Evolutionary conservation across 306 rosid species (phyloP).

Genomic region (Inga laurina): DNA sequence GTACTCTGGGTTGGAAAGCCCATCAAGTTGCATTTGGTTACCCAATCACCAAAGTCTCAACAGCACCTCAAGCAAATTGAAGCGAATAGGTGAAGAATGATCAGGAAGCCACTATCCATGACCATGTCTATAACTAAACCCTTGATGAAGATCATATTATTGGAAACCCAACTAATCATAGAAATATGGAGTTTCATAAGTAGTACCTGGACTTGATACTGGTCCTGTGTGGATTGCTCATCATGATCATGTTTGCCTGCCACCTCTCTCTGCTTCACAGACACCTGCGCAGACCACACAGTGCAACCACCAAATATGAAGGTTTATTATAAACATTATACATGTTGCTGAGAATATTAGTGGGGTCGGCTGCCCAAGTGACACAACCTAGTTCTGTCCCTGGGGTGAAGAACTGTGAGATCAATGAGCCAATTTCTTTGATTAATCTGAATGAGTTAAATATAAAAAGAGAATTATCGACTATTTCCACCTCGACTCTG

Average conservation of each 20-base stretch:
- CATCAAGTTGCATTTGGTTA: too few species aligned
- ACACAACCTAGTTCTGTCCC: neutral
- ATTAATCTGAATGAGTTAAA: neutral
- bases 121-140: conserved; percentile 11
- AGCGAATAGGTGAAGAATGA: too few species aligned
- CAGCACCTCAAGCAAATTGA: too few species aligned
- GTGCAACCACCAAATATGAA: conserved; percentile 39
- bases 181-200: conserved; percentile 52
- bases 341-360: neutral
- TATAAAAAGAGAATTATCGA: neutral
- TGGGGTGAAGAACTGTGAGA: neutral
- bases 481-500: neutral
- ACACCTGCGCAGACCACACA: conserved; percentile 52
- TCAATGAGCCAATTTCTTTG: neutral
- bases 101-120: neutral
- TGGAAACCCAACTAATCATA: conserved; percentile 4
- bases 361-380: neutral
- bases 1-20: too few species aligned
- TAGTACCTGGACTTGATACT: conserved; percentile 64
- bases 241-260: conserved; percentile 72
- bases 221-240: conserved; percentile 64
- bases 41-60: too few species aligned
- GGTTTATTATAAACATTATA: neutral
- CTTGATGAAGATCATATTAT: neutral
- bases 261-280: conserved; percentile 64